phyloP scores from a whole-genome alignment of 2,329 filamentous ascomycete species.

The Colletotrichum sp. region DNA sequence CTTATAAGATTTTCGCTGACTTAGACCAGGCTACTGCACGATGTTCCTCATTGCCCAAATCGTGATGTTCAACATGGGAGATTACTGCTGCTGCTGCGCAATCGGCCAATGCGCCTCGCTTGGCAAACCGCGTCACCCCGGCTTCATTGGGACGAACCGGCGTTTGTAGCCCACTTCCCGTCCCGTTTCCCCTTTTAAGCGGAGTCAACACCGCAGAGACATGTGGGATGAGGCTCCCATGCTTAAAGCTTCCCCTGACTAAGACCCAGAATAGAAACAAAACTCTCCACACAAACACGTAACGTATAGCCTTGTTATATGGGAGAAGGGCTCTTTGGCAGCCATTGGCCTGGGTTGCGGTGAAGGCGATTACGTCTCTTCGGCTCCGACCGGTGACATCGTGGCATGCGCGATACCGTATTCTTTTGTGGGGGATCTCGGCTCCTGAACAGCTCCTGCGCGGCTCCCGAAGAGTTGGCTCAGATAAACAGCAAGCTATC shows the following conservation, averaged over 20 bases:
- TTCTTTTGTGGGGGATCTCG: neutral
- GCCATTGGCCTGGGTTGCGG: neutral
- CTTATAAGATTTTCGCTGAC: neutral
- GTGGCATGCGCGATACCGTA: neutral
- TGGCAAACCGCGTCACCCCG: neutral
- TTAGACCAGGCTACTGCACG: neutral
- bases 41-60: neutral
- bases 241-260: neutral
- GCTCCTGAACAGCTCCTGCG: neutral
- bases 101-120: constrained; percentile 7
- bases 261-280: neutral
- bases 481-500: neutral
- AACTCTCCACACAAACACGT: neutral
- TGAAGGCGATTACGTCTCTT: neutral
- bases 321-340: neutral
- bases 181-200: neutral
- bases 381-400: neutral
- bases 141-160: neutral
- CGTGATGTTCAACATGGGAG: neutral
- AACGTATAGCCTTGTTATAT: neutral
- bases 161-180: constrained; percentile 4
- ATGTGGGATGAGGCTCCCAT: neutral
- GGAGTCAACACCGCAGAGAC: neutral
- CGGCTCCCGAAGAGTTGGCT: neutral
- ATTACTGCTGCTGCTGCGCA: neutral